These are phyloP conservation scores for Ambrosiella xylebori DNA, from an alignment of 2,329 filamentous ascomycete species.

Conservation along the genomic window DNA sequence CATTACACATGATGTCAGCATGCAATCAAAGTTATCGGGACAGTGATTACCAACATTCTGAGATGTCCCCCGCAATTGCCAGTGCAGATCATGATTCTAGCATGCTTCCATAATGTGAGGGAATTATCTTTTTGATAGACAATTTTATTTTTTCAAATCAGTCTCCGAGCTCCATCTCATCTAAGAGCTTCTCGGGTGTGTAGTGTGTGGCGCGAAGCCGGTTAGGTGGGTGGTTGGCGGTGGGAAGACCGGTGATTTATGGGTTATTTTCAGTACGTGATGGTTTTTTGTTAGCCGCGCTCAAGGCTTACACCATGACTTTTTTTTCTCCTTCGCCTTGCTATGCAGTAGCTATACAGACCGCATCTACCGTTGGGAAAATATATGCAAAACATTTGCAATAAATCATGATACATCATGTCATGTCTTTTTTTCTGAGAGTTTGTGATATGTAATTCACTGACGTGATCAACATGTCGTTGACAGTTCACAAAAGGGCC, in stretches of 20 bases:
- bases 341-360: neutral
- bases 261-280: neutral
- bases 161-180: neutral
- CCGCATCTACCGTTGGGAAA: no score
- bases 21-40: no score
- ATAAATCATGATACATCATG: neutral
- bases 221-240: neutral
- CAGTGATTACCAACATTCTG: no score
- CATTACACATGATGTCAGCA: no score
- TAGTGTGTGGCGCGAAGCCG: neutral
- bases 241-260: neutral
- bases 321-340: neutral
- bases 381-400: no score
- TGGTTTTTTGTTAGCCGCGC: neutral
- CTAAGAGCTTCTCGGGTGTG: neutral
- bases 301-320: neutral
- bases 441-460: neutral
- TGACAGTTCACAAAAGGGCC: neutral
- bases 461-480: neutral
- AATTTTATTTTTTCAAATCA: neutral
- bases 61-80: no score
- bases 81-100: neutral
- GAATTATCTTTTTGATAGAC: neutral
- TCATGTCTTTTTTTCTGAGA: neutral
- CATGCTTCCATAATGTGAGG: neutral